Conservation (phyloP, 495 filamentous ascomycete species). For the Aspergillus sparsus region DNA sequence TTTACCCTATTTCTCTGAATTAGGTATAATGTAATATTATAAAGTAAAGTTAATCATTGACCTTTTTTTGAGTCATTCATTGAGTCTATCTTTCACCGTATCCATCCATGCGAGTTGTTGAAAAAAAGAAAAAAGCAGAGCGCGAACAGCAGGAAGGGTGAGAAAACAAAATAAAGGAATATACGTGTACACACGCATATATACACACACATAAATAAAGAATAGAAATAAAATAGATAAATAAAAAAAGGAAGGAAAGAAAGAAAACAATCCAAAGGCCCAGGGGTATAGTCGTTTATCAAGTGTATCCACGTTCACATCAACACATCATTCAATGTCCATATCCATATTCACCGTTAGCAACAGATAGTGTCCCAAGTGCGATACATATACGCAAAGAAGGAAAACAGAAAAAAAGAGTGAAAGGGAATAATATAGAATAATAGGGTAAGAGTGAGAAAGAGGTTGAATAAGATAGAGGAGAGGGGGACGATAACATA, state of each 20-base stretch:
- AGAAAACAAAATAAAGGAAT: not conserved
- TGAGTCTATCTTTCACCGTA: conserved; percentile 5
- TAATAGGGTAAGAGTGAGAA: not conserved
- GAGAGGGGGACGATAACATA: not conserved
- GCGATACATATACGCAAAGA: not conserved
- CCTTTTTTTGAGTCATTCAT: not conserved
- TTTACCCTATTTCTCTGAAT: no score
- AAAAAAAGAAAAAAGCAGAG: not conserved
- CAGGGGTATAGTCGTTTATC: not conserved
- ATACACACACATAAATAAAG: not conserved
- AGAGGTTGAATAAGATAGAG: not conserved
- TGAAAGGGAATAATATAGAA: not conserved
- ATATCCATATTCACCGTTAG: not conserved
- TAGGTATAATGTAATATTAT: no score
- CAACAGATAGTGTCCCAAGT: not conserved
- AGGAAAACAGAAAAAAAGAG: not conserved
- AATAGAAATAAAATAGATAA: not conserved
- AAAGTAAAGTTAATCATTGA: no score
- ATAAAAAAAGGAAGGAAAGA: not conserved
- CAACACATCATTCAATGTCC: not conserved
- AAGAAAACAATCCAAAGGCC: not conserved
- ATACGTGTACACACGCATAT: no score
- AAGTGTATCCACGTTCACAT: not conserved
- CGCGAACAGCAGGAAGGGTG: not conserved
- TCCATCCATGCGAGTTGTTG: not conserved